Evolutionary conservation across 2,329 filamentous ascomycete genomes (phyloP).

Genomic region (Diplodia corticola): DNA sequence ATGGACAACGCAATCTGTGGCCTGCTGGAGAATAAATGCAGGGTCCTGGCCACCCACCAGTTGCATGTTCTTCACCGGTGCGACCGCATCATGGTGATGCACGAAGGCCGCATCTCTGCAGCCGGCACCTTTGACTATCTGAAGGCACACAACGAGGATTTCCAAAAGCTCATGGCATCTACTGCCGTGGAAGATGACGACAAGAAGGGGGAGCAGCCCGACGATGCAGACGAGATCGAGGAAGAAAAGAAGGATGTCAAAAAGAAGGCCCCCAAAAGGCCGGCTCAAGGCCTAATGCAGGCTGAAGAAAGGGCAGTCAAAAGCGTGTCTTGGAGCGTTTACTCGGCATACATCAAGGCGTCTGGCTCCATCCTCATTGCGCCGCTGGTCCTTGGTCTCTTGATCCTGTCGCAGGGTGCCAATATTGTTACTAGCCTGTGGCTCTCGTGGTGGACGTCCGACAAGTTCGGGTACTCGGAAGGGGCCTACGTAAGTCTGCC

Average conservation of each 20-base stretch:
- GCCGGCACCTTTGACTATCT: constrained; percentile 88
- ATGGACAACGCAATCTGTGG: constrained; percentile 95
- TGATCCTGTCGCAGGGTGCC: constrained; percentile 73
- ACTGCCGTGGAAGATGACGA: constrained; percentile 64
- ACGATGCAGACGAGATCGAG: constrained; percentile 51
- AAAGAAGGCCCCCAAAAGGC: constrained; percentile 52
- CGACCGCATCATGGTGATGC: constrained; percentile 92
- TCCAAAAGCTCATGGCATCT: constrained; percentile 79
- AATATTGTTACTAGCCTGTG: constrained; percentile 89
- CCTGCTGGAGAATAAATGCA: constrained; percentile 82
- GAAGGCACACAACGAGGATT: constrained; percentile 75
- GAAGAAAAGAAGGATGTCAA: constrained; percentile 59
- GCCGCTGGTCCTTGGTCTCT: constrained; percentile 61
- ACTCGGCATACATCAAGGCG: constrained; percentile 72
- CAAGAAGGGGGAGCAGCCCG: constrained; percentile 50
- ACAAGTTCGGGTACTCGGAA: constrained; percentile 67
- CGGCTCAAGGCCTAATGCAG: constrained; percentile 67
- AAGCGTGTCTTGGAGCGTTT: constrained; percentile 78
- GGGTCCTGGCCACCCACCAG: constrained; percentile 91
- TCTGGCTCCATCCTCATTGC: constrained; percentile 71
- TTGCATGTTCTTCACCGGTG: constrained; percentile 88
- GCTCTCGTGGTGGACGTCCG: constrained; percentile 90
- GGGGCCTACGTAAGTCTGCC: constrained; percentile 69
- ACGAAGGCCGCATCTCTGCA: constrained; percentile 78
- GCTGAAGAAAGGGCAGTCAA: constrained; percentile 69